Percentiles rank a stretch among this genome's conserved stretches.
phyloP scores from a whole-genome alignment of 768 basidiomycete species.

The Lactarius akahatsu region DNA sequence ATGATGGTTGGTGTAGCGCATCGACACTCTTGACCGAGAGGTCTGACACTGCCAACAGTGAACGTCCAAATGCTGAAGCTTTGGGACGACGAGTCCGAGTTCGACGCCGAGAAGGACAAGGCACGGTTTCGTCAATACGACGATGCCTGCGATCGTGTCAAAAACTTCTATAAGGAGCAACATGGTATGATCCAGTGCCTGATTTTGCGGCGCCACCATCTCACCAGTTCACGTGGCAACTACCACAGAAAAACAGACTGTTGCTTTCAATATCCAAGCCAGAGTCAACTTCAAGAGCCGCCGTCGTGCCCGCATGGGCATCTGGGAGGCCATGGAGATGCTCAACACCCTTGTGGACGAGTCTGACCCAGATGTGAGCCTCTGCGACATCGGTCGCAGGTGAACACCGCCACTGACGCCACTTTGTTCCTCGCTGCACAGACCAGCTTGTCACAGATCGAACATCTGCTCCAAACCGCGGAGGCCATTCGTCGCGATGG shows the following conservation, averaged over 20 bases:
- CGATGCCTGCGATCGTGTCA: slow-evolving; percentile 73
- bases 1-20: slow-evolving; percentile 42
- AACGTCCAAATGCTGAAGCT: slow-evolving; percentile 63
- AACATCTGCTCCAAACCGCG: slow-evolving; percentile 89
- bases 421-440: slow-evolving; percentile 33
- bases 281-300: slow-evolving; percentile 71
- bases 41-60: slow-evolving; percentile 42
- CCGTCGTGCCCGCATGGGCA: slow-evolving; percentile 67
- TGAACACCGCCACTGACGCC: slow-evolving; percentile 12
- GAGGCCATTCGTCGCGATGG: slow-evolving; percentile 84
- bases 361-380: slow-evolving; percentile 79
- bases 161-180: slow-evolving; percentile 74
- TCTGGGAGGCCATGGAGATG: slow-evolving; percentile 87
- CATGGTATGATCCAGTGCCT: slow-evolving; percentile 49
- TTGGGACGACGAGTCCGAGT: slow-evolving; percentile 55
- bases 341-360: slow-evolving; percentile 87
- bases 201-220: slow-evolving; percentile 6
- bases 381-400: background rate
- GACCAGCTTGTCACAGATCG: slow-evolving; percentile 81
- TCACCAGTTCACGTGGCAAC: slow-evolving; percentile 9
- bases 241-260: slow-evolving; percentile 75
- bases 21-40: slow-evolving; percentile 3
- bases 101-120: slow-evolving; percentile 67
- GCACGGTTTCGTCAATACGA: slow-evolving; percentile 69
- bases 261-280: slow-evolving; percentile 77